Evolutionary conservation across 768 basidiomycete genomes (phyloP).

Genomic region (Boletus patriciae): DNA sequence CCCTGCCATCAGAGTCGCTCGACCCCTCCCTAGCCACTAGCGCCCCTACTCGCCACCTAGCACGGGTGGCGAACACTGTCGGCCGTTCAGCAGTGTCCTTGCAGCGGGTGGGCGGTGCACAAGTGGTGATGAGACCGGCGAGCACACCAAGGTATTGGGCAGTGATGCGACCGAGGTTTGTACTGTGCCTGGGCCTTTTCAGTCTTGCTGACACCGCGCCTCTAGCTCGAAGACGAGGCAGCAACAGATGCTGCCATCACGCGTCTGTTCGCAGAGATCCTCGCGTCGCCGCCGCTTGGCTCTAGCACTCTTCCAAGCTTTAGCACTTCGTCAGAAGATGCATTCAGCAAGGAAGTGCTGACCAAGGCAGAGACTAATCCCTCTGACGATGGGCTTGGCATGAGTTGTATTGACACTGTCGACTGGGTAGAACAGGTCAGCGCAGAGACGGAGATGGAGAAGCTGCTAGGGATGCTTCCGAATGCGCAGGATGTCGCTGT

Average conservation of each 20-base stretch:
- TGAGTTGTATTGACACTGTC: constrained; percentile 17
- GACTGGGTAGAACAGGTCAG: constrained; percentile 30
- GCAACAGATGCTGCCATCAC: constrained; percentile 40
- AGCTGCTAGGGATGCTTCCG: constrained; percentile 55
- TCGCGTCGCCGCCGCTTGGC: constrained; percentile 35
- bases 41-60: constrained; percentile 93
- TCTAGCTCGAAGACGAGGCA: constrained; percentile 51
- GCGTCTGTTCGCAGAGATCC: constrained; percentile 37
- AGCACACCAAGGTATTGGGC: constrained; percentile 18
- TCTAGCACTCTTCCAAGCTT: constrained; percentile 32
- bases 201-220: constrained; percentile 18
- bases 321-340: constrained; percentile 36
- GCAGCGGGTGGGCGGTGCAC: constrained; percentile 81
- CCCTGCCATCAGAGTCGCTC: constrained; percentile 25
- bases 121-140: constrained; percentile 29
- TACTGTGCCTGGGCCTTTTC: constrained; percentile 18
- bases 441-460: constrained; percentile 60
- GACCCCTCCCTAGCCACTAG: constrained; percentile 36
- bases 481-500: constrained; percentile 30
- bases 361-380: constrained; percentile 12
- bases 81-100: constrained; percentile 66
- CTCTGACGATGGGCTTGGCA: constrained; percentile 14
- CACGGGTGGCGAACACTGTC: constrained; percentile 90
- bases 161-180: constrained; percentile 37
- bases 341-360: constrained; percentile 26